Conservation (phyloP, 2,329 filamentous ascomycete genomes). For the Alternaria consortialis region DNA sequence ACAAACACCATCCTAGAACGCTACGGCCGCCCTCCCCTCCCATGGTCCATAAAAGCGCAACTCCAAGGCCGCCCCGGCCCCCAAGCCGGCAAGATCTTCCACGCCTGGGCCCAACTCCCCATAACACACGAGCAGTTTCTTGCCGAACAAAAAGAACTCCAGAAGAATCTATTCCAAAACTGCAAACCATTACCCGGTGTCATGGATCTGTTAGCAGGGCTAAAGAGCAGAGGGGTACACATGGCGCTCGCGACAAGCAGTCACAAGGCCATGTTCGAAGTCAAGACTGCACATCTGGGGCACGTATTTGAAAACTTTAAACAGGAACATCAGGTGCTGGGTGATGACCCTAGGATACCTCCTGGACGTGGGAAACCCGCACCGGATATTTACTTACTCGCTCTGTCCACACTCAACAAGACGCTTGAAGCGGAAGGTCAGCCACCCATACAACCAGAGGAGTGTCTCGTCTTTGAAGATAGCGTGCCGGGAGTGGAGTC, state of each 20-base stretch:
- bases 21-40: conserved; percentile 76
- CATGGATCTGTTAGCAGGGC: conserved; percentile 68
- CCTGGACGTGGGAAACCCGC: conserved; percentile 89
- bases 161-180: conserved; percentile 75
- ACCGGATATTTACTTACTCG: conserved; percentile 92
- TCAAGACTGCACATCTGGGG: conserved; percentile 73
- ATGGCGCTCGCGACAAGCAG: conserved; percentile 89
- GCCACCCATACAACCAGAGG: conserved; percentile 75
- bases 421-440: conserved; percentile 68
- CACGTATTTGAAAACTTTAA: conserved; percentile 70
- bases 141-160: conserved; percentile 67
- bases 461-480: conserved; percentile 97
- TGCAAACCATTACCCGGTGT: conserved; percentile 84
- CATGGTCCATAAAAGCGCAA: conserved; percentile 93
- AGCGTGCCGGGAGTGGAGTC: conserved; percentile 92
- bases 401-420: conserved; percentile 83
- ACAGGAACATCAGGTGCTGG: conserved; percentile 78
- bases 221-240: conserved; percentile 70
- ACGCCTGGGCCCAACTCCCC: conserved; percentile 86
- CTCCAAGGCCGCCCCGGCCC: conserved; percentile 72
- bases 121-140: conserved; percentile 75
- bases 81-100: conserved; percentile 69
- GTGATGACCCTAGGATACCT: conserved; percentile 82
- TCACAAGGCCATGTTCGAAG: conserved; percentile 72
- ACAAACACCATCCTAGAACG: conserved; percentile 83